Conservation (phyloP, 371 early-diverging fungal genomes). For the Mortierella sp. region DNA sequence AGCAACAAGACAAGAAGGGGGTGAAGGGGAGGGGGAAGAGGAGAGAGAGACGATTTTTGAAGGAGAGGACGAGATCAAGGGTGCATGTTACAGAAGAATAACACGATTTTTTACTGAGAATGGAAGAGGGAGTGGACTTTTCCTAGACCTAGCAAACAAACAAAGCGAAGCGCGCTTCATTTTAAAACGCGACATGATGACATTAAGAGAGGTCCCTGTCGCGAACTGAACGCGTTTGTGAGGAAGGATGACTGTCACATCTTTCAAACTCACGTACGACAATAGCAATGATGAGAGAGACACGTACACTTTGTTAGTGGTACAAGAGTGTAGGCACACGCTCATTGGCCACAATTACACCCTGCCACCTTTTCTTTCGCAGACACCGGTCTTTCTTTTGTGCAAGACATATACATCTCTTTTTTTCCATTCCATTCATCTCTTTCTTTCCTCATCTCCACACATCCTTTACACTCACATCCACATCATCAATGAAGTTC, state of each 20-base stretch:
- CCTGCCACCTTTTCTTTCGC: not conserved
- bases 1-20: not conserved
- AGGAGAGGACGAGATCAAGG: too few relatives aligned
- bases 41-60: not conserved
- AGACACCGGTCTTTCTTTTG: too few relatives aligned
- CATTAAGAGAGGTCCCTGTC: not conserved
- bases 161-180: not conserved
- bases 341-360: slow-evolving; percentile 17
- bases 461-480: slow-evolving; percentile 17
- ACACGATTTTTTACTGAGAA: not conserved
- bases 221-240: not conserved
- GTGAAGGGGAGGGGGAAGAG: not conserved
- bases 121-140: not conserved
- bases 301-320: not conserved
- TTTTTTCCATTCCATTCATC: slow-evolving; percentile 5
- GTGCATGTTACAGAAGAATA: not conserved
- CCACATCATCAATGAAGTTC: slow-evolving; percentile 42
- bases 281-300: not conserved
- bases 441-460: slow-evolving; percentile 8
- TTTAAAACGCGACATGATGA: not conserved
- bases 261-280: not conserved
- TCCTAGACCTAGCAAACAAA: not conserved
- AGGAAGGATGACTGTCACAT: not conserved
- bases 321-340: slow-evolving; percentile 16
- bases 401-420: slow-evolving; percentile 4